phyloP scores from a whole-genome alignment of 176 grass and related monocot species.

The Saccharum officinarum region DNA sequence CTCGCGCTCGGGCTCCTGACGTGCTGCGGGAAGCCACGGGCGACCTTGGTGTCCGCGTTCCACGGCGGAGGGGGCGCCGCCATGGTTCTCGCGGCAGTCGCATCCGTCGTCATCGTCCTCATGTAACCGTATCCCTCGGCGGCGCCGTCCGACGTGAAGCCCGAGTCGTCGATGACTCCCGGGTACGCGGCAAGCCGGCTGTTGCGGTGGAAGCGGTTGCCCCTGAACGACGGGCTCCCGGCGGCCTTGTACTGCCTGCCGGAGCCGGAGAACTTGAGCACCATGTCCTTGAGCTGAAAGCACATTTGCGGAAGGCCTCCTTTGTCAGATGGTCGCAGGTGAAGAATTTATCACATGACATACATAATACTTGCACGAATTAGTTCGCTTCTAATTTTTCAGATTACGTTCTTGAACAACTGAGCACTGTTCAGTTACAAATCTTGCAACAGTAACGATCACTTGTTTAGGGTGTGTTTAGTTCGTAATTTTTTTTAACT shows the following conservation, averaged over 20 bases:
- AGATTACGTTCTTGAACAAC: background rate
- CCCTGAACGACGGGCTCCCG: slow-evolving; percentile 55
- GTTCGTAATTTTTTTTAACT: too few species aligned
- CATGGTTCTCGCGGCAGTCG: background rate
- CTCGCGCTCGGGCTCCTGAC: slow-evolving; percentile 46
- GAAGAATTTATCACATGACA: background rate
- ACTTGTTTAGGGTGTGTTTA: too few species aligned
- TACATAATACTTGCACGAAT: background rate
- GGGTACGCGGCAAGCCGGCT: slow-evolving; percentile 54
- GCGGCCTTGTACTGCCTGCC: slow-evolving; percentile 70
- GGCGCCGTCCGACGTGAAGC: slow-evolving; percentile 50
- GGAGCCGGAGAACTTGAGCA: slow-evolving; percentile 91
- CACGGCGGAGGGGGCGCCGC: slow-evolving; percentile 41
- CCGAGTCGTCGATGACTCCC: slow-evolving; percentile 57
- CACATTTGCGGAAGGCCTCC: background rate
- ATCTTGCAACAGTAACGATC: background rate
- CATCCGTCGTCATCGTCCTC: slow-evolving; percentile 20
- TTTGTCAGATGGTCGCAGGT: background rate
- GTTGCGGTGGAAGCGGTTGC: slow-evolving; percentile 61
- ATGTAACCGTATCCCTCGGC: slow-evolving; percentile 51
- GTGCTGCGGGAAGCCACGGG: slow-evolving; percentile 42
- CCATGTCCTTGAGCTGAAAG: slow-evolving; percentile 97
- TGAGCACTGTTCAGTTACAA: background rate
- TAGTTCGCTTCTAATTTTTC: background rate
- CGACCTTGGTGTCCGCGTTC: slow-evolving; percentile 47